phyloP scores from a whole-genome alignment of 2,329 filamentous ascomycete species.

The Trichoderma atroviride region DNA sequence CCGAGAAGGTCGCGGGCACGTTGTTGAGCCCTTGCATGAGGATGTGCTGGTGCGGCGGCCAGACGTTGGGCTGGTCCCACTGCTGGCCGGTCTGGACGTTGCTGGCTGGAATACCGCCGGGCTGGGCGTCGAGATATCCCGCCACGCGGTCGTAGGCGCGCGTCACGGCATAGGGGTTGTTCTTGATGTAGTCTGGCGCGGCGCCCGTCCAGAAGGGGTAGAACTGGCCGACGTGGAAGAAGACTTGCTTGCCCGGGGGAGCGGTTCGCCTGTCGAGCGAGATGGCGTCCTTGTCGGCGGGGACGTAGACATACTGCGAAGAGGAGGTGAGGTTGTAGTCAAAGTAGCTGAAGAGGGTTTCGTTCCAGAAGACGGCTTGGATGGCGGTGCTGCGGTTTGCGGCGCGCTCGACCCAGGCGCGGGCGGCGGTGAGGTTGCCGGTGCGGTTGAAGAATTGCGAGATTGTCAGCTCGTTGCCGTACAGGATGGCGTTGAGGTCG shows the following conservation, averaged over 20 bases:
- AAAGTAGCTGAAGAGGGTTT: conserved; percentile 64
- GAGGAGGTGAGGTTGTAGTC: conserved; percentile 68
- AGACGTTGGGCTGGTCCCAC: conserved; percentile 72
- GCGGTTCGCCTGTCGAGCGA: conserved; percentile 43
- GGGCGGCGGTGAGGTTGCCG: conserved; percentile 54
- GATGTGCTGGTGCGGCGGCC: conserved; percentile 68
- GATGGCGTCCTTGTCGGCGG: conserved; percentile 48
- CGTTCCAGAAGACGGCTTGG: conserved; percentile 66
- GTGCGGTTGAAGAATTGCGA: conserved; percentile 54
- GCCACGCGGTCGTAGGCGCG: conserved; percentile 57
- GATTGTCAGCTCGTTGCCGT: conserved; percentile 65
- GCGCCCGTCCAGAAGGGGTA: conserved; percentile 72
- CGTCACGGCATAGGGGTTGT: conserved; percentile 61
- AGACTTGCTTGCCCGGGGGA: conserved; percentile 57
- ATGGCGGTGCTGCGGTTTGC: conserved; percentile 61
- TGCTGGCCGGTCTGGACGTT: conserved; percentile 65
- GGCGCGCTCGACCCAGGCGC: conserved; percentile 54
- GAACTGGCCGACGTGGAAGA: conserved; percentile 62
- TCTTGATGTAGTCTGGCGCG: conserved; percentile 58
- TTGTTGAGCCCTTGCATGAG: conserved; percentile 64
- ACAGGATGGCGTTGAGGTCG: conserved; percentile 69
- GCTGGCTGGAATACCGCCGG: conserved; percentile 63
- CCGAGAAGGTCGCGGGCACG: conserved; percentile 59
- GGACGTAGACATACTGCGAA: conserved; percentile 58
- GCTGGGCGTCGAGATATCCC: conserved; percentile 53